These are phyloP conservation scores for Penicillium sp. DNA, from an alignment of 2,329 filamentous ascomycete genomes.

Conservation along the genomic window DNA sequence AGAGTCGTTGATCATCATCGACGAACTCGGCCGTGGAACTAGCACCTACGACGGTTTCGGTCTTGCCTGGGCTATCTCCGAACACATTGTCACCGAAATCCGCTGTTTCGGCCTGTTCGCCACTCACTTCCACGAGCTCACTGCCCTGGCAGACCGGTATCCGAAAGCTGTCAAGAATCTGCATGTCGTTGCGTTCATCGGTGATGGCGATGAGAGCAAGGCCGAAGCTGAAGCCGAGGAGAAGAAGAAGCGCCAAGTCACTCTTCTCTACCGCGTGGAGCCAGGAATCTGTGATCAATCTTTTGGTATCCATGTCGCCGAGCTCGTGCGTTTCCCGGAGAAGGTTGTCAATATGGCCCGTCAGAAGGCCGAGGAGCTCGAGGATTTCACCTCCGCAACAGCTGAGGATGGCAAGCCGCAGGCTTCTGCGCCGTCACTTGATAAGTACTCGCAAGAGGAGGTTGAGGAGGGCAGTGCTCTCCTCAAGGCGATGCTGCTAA, in stretches of 20 bases:
- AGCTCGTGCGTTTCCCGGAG: slow-evolving; percentile 90
- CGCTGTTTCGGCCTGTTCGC: slow-evolving; percentile 93
- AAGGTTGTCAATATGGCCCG: slow-evolving; percentile 99
- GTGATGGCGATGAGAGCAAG: slow-evolving; percentile 49
- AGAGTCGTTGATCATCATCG: slow-evolving; percentile 96
- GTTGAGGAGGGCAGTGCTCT: slow-evolving; percentile 82
- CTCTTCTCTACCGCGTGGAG: slow-evolving; percentile 92
- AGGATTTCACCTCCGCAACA: slow-evolving; percentile 65
- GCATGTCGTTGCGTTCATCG: slow-evolving; percentile 92
- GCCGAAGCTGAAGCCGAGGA: slow-evolving; percentile 35
- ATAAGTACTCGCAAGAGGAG: slow-evolving; percentile 70
- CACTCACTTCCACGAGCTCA: slow-evolving; percentile 97
- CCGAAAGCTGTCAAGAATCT: slow-evolving; percentile 80
- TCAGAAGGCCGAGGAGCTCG: slow-evolving; percentile 94
- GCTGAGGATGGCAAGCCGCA: slow-evolving; percentile 37
- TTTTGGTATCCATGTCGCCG: slow-evolving; percentile 97
- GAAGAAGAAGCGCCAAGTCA: slow-evolving; percentile 74
- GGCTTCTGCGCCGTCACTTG: slow-evolving; percentile 31
- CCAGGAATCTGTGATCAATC: slow-evolving; percentile 94
- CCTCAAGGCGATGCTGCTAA: slow-evolving; percentile 75
- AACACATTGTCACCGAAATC: slow-evolving; percentile 95
- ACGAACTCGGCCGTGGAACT: slow-evolving; percentile 92
- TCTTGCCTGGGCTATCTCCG: slow-evolving; percentile 97
- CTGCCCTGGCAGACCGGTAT: slow-evolving; percentile 80
- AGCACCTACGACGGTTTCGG: slow-evolving; percentile 98